Conservation (phyloP, 345 rosid genomes). For the Citrus glauca region DNA sequence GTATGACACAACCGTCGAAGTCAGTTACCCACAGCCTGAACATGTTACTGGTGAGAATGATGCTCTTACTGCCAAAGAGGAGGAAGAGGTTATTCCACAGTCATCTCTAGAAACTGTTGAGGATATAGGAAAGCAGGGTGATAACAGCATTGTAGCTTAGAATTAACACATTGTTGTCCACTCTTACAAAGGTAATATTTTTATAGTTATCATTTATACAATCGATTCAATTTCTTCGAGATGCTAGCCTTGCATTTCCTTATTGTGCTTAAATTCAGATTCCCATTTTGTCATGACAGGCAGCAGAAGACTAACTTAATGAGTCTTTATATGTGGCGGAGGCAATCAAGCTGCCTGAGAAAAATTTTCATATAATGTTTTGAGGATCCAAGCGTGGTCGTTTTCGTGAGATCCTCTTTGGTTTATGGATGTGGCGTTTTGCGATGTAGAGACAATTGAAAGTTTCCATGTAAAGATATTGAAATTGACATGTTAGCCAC, state of each 20-base stretch:
- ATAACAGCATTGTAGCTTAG: constrained; percentile 12
- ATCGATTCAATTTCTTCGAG: not conserved
- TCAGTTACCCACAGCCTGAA: constrained; percentile 23
- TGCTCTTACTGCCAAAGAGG: constrained; percentile 9
- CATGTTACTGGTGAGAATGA: constrained; percentile 23
- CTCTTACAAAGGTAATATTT: constrained; percentile 15
- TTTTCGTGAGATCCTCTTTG: constrained; percentile 1
- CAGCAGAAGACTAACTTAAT: constrained; percentile 8
- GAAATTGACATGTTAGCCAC: constrained; percentile 1
- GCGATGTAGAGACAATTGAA: constrained; percentile 1
- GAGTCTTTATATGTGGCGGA: not conserved
- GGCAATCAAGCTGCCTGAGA: constrained; percentile 7
- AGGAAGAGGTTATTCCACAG: constrained; percentile 18
- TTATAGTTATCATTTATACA: not conserved
- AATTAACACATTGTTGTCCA: constrained; percentile 10
- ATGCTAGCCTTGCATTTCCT: not conserved
- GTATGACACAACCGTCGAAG: constrained; percentile 24
- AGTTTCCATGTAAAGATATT: constrained; percentile 15
- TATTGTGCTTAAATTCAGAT: constrained; percentile 3
- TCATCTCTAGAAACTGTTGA: constrained; percentile 18
- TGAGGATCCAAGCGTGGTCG: constrained; percentile 7
- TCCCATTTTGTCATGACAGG: constrained; percentile 19
- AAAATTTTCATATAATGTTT: not conserved
- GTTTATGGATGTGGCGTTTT: constrained; percentile 9
- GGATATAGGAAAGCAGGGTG: constrained; percentile 19